These are phyloP conservation scores for Paramyrothecium roridum DNA, from an alignment of 2,329 filamentous ascomycete species.

Conservation along the genomic window DNA sequence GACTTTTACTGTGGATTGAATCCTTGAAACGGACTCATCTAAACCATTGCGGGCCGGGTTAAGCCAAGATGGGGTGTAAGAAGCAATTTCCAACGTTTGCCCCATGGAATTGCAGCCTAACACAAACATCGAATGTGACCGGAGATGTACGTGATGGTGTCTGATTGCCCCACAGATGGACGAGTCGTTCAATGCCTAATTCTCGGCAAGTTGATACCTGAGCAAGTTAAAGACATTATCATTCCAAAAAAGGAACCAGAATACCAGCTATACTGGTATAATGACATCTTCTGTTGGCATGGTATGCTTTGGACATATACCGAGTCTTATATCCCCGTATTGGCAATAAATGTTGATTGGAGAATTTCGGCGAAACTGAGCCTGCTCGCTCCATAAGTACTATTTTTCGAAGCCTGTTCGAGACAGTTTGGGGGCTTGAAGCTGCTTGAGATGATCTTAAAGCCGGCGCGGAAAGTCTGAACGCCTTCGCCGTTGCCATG, in stretches of 20 bases:
- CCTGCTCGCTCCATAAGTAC: too few relatives aligned
- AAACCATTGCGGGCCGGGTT: constrained; percentile 71
- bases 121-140: constrained; percentile 57
- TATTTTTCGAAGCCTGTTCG: too few relatives aligned
- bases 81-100: constrained; percentile 69
- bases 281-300: too few relatives aligned
- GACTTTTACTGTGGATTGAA: too few relatives aligned
- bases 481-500: too few relatives aligned
- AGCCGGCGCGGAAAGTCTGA: too few relatives aligned
- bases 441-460: too few relatives aligned
- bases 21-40: constrained; percentile 81
- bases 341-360: too few relatives aligned
- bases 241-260: constrained; percentile 71
- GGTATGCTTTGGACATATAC: too few relatives aligned
- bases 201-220: constrained; percentile 48
- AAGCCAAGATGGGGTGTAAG: constrained; percentile 53
- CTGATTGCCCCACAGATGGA: constrained; percentile 75
- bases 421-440: too few relatives aligned
- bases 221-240: constrained; percentile 25
- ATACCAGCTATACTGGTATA: constrained; percentile 56
- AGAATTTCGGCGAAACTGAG: too few relatives aligned
- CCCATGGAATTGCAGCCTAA: constrained; percentile 66
- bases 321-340: too few relatives aligned
- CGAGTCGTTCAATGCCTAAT: constrained; percentile 67
- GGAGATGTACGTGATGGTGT: constrained; percentile 93